These are phyloP conservation scores for Penicillium paradoxum DNA, from an alignment of 495 filamentous ascomycete species.

Conservation along the genomic window DNA sequence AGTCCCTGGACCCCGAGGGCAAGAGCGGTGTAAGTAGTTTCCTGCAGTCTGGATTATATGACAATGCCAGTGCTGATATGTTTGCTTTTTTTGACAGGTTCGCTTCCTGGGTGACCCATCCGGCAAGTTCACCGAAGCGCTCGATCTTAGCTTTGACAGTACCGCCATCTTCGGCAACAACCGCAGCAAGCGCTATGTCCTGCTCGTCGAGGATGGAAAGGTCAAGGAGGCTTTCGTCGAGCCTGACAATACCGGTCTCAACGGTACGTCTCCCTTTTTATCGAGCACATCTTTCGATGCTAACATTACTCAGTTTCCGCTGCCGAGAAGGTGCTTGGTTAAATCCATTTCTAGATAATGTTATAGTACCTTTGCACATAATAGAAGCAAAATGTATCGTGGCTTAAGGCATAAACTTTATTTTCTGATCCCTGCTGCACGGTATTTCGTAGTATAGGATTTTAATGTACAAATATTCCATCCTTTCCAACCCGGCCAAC, in stretches of 20 bases:
- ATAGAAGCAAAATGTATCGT: conserved; percentile 1
- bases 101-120: conserved; percentile 89
- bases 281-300: conserved; percentile 1
- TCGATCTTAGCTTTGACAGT: conserved; percentile 81
- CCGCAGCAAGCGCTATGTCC: conserved; percentile 84
- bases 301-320: conserved; percentile 50
- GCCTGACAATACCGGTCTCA: conserved; percentile 87
- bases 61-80: not conserved
- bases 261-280: conserved; percentile 50
- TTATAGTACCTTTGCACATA: conserved; percentile 3
- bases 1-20: conserved; percentile 63
- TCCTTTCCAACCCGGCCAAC: conserved; percentile 10
- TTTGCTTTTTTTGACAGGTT: conserved; percentile 42
- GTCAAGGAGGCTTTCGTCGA: conserved; percentile 74
- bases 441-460: not conserved
- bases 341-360: conserved; percentile 14
- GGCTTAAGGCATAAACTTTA: not conserved
- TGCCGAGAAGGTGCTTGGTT: conserved; percentile 68
- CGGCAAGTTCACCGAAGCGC: conserved; percentile 75
- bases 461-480: conserved; percentile 9
- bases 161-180: conserved; percentile 77
- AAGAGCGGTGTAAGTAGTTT: conserved; percentile 63
- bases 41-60: not conserved
- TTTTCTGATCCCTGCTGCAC: conserved; percentile 1
- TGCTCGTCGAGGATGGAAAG: conserved; percentile 73